A percentile compares a stretch with the other conserved stretches of the same genome.
Conservation (phyloP, 2,329 filamentous ascomycete genomes). For the Sclerotinia nivalis region DNA sequence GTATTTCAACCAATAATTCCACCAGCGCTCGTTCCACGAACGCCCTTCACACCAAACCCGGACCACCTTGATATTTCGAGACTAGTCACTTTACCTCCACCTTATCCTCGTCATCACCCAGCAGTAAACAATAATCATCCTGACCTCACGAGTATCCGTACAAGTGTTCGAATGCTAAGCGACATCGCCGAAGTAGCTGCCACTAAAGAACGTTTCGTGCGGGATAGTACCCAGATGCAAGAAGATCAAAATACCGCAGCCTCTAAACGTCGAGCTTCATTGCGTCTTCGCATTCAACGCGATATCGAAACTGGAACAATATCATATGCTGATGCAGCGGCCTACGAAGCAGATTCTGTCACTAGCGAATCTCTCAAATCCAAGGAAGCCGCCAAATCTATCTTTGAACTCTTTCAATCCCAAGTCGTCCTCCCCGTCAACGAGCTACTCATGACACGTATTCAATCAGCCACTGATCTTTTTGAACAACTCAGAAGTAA, state of each 20-base stretch:
- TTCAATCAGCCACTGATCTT: slow-evolving; percentile 71
- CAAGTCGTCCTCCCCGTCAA: slow-evolving; percentile 83
- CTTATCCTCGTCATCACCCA: slow-evolving; percentile 91
- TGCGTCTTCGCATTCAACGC: slow-evolving; percentile 74
- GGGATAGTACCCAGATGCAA: slow-evolving; percentile 57
- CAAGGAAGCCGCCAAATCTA: slow-evolving; percentile 72
- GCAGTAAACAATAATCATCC: slow-evolving; percentile 96
- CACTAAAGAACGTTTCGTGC: slow-evolving; percentile 63
- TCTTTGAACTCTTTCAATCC: slow-evolving; percentile 83
- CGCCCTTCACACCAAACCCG: slow-evolving; percentile 50
- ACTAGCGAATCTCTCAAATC: slow-evolving; percentile 67
- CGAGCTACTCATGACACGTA: slow-evolving; percentile 73
- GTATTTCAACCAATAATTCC: slow-evolving; percentile 35
- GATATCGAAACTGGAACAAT: slow-evolving; percentile 78
- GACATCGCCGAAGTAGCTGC: slow-evolving; percentile 71
- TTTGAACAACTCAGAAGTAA: slow-evolving; percentile 74
- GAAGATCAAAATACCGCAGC: slow-evolving; percentile 55
- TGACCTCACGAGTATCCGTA: slow-evolving; percentile 76
- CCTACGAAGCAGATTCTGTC: slow-evolving; percentile 74
- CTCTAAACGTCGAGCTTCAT: slow-evolving; percentile 58
- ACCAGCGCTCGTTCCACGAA: slow-evolving; percentile 41
- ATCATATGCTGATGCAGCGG: slow-evolving; percentile 78
- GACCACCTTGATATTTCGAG: slow-evolving; percentile 80
- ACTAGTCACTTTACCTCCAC: slow-evolving; percentile 87
- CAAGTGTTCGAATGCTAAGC: slow-evolving; percentile 69